A percentile compares a stretch with the other conserved stretches of the same genome.
Conservation (phyloP, 768 basidiomycete species). For the Tricholoma sp. region DNA sequence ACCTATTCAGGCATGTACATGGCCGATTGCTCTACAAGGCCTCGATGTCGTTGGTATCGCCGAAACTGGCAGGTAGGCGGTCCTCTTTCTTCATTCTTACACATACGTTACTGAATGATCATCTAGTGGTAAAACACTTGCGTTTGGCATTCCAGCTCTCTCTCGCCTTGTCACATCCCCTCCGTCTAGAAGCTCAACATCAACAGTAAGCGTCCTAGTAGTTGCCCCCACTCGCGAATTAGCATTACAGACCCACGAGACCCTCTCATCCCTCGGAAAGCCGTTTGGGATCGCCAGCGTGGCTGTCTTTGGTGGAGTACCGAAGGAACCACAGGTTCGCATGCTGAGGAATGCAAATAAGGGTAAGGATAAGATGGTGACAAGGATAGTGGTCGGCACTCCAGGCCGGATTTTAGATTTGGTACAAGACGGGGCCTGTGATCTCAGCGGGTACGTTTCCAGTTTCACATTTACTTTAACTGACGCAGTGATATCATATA, state of each 20-base stretch:
- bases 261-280: constrained; percentile 66
- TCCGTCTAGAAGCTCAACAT: constrained; percentile 21
- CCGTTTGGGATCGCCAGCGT: constrained; percentile 75
- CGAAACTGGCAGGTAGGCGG: constrained; percentile 81
- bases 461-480: background rate
- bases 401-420: constrained; percentile 92
- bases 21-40: constrained; percentile 81
- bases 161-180: constrained; percentile 47
- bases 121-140: constrained; percentile 87
- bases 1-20: constrained; percentile 92
- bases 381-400: constrained; percentile 88
- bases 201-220: constrained; percentile 62
- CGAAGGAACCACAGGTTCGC: constrained; percentile 77
- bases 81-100: background rate
- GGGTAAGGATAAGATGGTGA: constrained; percentile 42
- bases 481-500: constrained; percentile 20
- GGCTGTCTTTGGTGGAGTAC: constrained; percentile 93
- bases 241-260: constrained; percentile 91
- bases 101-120: constrained; percentile 6
- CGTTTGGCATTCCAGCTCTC: constrained; percentile 91
- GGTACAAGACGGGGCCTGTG: constrained; percentile 80
- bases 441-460: constrained; percentile 62
- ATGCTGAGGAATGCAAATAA: constrained; percentile 54
- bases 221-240: constrained; percentile 95
- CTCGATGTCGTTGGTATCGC: constrained; percentile 94